phyloP scores from a whole-genome alignment of 129 eudicot genomes.

The Chrysanthemum lavandulifolium region DNA sequence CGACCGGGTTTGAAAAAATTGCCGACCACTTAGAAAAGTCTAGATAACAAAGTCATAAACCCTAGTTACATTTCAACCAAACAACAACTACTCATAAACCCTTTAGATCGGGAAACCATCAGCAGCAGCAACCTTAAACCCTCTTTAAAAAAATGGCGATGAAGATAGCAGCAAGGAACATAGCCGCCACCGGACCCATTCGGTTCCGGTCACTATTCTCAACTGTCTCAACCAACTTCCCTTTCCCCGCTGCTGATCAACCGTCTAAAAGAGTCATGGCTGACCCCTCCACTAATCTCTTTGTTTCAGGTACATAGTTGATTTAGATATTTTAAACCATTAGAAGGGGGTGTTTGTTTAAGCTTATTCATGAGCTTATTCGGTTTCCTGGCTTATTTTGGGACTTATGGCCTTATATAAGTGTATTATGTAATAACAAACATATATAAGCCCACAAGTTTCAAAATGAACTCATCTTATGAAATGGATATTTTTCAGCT shows the following conservation, averaged over 20 bases:
- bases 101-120: background rate
- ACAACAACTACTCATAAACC: background rate
- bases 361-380: too few species aligned
- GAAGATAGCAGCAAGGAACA: constrained; percentile 45
- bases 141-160: constrained; percentile 1
- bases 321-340: too few species aligned
- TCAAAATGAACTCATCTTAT: too few species aligned
- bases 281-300: constrained; percentile 79
- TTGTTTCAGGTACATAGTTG: constrained; percentile 87
- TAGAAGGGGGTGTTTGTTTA: too few species aligned
- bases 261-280: constrained; percentile 49
- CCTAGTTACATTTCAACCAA: background rate
- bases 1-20: too few species aligned
- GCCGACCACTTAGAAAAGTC: too few species aligned
- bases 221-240: background rate
- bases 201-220: constrained; percentile 58
- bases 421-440: too few species aligned
- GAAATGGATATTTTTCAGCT: too few species aligned
- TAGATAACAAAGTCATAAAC: background rate
- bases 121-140: constrained; percentile 6
- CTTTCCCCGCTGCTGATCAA: constrained; percentile 27
- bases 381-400: too few species aligned
- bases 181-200: constrained; percentile 41
- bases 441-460: too few species aligned
- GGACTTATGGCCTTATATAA: too few species aligned